Percentiles rank a stretch among this genome's conserved stretches.
Evolutionary conservation across 768 basidiomycete species (phyloP).

Genomic region (Mycena vulgaris): DNA sequence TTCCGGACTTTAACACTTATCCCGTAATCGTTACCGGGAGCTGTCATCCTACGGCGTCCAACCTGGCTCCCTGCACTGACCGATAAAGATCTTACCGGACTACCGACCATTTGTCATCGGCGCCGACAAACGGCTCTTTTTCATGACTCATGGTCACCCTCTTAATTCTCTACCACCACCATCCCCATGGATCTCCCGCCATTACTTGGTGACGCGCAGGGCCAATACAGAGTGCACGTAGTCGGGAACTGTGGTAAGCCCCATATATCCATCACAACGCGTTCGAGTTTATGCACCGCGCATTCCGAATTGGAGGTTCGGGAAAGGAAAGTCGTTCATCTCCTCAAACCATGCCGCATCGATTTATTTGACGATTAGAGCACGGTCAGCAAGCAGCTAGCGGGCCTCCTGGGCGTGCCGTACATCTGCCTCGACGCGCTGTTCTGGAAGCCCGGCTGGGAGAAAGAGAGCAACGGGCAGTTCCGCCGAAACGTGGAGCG

Average conservation of each 20-base stretch:
- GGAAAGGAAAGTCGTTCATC: slow-evolving; percentile 54
- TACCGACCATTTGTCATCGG: too few species aligned
- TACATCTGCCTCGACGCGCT: slow-evolving; percentile 54
- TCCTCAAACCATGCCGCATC: neutral
- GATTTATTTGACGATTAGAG: slow-evolving; percentile 45
- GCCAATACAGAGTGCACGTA: slow-evolving; percentile 62
- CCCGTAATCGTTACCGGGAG: too few species aligned
- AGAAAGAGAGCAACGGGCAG: slow-evolving; percentile 40
- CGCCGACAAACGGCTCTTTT: too few species aligned
- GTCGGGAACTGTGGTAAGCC: slow-evolving; percentile 68
- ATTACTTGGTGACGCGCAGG: slow-evolving; percentile 61
- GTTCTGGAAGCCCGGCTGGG: slow-evolving; percentile 57
- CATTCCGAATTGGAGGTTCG: slow-evolving; percentile 44
- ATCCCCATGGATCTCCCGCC: slow-evolving; percentile 46
- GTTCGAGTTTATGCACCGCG: too few species aligned
- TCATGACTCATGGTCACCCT: too few species aligned
- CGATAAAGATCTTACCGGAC: too few species aligned
- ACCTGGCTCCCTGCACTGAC: too few species aligned
- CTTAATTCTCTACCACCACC: too few species aligned
- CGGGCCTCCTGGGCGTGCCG: slow-evolving; percentile 53
- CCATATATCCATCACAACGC: neutral
- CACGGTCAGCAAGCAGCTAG: slow-evolving; percentile 56
- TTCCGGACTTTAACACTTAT: too few species aligned
- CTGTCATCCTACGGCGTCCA: too few species aligned
- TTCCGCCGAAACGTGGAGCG: slow-evolving; percentile 44